A percentile compares a stretch with the other conserved stretches of the same genome.
Evolutionary conservation across 2,329 filamentous ascomycete genomes (phyloP).

Genomic region (Stachybotrys echinatus): DNA sequence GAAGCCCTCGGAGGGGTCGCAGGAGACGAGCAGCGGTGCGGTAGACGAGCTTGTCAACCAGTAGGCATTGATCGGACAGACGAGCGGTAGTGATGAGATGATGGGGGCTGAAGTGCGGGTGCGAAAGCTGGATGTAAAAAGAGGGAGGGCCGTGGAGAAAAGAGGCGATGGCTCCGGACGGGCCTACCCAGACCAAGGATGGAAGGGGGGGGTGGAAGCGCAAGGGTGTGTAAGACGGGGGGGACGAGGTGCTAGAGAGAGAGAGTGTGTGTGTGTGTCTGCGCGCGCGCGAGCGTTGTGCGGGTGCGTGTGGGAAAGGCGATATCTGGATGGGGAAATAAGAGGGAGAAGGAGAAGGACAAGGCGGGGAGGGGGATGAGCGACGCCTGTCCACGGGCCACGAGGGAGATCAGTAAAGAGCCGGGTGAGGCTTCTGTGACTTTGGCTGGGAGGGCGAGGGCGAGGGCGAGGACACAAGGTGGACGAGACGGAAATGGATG

Average conservation of each 20-base stretch:
- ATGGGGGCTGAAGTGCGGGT: background rate
- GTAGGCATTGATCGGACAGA: background rate
- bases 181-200: background rate
- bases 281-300: too few species aligned
- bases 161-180: background rate
- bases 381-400: background rate
- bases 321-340: background rate
- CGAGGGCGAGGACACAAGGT: background rate
- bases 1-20: conserved; percentile 7
- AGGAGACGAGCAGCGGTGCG: conserved; percentile 1
- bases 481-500: background rate
- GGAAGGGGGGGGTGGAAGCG: background rate
- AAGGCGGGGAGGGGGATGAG: background rate
- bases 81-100: background rate
- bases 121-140: background rate
- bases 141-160: background rate
- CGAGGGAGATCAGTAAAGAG: background rate
- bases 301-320: background rate
- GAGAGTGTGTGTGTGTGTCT: background rate
- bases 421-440: background rate
- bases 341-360: background rate
- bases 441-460: background rate
- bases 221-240: background rate
- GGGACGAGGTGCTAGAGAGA: background rate
- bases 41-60: background rate